Base-by-base conservation (phyloP, 2,329 filamentous ascomycete species). In the Fusarium verticillioides region DNA sequence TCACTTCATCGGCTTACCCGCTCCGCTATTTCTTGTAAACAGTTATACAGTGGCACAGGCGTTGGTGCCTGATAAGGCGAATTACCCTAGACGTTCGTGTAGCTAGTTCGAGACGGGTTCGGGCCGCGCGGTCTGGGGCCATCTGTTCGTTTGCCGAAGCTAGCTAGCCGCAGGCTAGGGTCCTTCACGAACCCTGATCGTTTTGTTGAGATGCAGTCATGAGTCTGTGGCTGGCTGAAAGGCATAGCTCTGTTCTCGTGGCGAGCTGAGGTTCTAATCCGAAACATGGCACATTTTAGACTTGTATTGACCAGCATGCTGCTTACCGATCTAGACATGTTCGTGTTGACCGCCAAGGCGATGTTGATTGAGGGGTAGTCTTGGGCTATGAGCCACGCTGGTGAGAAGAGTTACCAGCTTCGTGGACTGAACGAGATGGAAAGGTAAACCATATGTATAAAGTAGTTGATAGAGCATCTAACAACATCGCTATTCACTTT, bases 191-290 rank as follows among this genome's bases (percentile, higher is more conserved):
- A 4, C 12, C 7, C 23, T 11, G 3, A 4, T 21, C 7, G 8
- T 12, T 9, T 18, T 21, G 3, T 23, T 18, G 26, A 19, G 7
- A 16, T 10, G 23, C 4, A 30, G 1, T 4, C 1, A n/a, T n/a
- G 3, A 4, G 9, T 4, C 18, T 6, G n/a, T 44, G 53, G 39
- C 39, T 34, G n/a, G 53, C 39, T 57, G 53, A 46, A 9, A 46
- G 10, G 12, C 6, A 9, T 34, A 5, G 5, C 3, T 18, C 7
- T n/a, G 4, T 16, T 16, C 16, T 34, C n/a, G 53, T 34, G 53
- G 39, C n/a, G 39, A 46, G 39, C 39, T 57, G 53, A 36, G 4
- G n/a, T 21, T n/a, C 2, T 11, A 0, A 4, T 34, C 28, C 8
- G 18, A 57, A 57, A 26, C 18, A 46, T 57, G 2, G 15, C 4